Base-by-base conservation (phyloP, 192 early-diverging fungal genomes). In the Podila verticillata region DNA sequence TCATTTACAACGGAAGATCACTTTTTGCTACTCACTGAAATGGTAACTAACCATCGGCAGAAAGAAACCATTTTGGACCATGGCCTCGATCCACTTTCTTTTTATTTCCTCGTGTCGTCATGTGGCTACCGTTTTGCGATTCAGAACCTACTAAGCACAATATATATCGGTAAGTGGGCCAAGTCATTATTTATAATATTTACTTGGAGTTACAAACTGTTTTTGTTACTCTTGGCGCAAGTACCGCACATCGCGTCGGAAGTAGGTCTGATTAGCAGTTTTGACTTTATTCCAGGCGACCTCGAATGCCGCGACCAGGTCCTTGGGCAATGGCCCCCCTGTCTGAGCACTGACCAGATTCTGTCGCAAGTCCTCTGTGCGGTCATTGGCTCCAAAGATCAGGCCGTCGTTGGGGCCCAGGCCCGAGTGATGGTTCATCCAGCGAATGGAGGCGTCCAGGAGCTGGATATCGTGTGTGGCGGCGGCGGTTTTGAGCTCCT, bases 361-460 rank as follows among this genome's bases (percentile, higher is more conserved):
- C 9, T 60, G 6, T 2, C 58, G 20, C 26, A 60, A 20, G 58
- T 60, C 58, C 19, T 60, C 28, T 24, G 26, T 26, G 26, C 12
- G 29, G 30, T 60, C 58, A 6, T 60, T 60, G 58, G 64, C 65
- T 2, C 72, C 72, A 61, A 74, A 67, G 35, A 74, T 74, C 47
- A 74, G 22, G 9, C 65, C 72, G 48, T 74, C 72, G 17, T 66
- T 56, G 29, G 57, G 58, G 29, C 59, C 65, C 1, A 74, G 59
- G 2, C 65, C 65, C 54, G 72, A 66, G 44, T 74, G 72, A n/a
- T 74, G 72, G 26, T 67, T 74, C 65, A 74, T 56, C 72, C 72
- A 74, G 22, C 72, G 72, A 22, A 74, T 66, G 1, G 72, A 74
- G 20, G 72, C 72, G 4, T 74, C 72, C 12, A 74, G 65, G 2